These are phyloP conservation scores for Lasiodiplodia citricola DNA, from an alignment of 2,329 filamentous ascomycete genomes.

Conservation along the genomic window DNA sequence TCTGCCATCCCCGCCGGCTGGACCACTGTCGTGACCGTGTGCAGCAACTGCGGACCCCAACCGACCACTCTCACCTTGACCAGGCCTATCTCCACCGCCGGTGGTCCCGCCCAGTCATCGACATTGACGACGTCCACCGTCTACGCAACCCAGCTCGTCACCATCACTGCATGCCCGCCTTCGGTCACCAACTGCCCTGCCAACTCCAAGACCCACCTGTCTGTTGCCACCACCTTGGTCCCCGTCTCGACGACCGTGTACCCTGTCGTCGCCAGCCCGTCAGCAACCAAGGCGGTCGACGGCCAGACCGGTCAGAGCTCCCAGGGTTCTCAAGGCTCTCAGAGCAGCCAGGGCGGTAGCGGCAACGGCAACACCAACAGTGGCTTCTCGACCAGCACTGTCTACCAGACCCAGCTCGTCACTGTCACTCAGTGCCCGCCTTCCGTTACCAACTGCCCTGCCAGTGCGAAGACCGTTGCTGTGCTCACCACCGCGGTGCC, in stretches of 20 bases:
- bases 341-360: neutral
- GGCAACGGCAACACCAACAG: neutral
- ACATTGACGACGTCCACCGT: conserved; percentile 5
- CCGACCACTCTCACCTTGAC: conserved; percentile 38
- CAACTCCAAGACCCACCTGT: conserved; percentile 22
- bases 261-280: neutral
- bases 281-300: neutral
- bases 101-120: neutral
- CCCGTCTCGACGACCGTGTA: conserved; percentile 16
- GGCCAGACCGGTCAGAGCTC: neutral
- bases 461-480: conserved; percentile 27
- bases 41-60: conserved; percentile 34
- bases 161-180: conserved; percentile 13
- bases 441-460: conserved; percentile 30
- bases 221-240: conserved; percentile 9
- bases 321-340: too few relatives aligned
- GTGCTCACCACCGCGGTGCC: conserved; percentile 14
- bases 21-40: conserved; percentile 38
- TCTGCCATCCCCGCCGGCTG: conserved; percentile 33
- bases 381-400: neutral
- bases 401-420: conserved; percentile 11
- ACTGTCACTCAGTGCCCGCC: conserved; percentile 13
- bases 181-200: conserved; percentile 31
- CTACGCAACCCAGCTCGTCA: conserved; percentile 21
- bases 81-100: neutral